Percentiles rank a stretch among this genome's conserved stretches.
Evolutionary conservation across 2,329 filamentous ascomycete genomes (phyloP).

Genomic region (Gaeumannomyces tritici): DNA sequence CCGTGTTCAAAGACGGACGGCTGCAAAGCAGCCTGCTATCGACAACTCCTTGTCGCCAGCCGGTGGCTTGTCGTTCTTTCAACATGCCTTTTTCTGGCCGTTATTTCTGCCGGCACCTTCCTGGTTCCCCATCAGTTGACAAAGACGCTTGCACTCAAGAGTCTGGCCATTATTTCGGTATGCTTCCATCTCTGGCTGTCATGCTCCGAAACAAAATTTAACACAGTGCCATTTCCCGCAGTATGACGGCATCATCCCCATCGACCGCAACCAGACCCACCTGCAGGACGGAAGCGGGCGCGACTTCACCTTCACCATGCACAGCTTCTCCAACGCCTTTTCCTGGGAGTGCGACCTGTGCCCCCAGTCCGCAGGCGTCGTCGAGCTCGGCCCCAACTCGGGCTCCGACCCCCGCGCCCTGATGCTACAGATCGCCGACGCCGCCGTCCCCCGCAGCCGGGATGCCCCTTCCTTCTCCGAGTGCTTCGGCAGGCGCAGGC

Average conservation of each 20-base stretch:
- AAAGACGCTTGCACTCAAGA: background rate
- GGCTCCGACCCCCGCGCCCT: background rate
- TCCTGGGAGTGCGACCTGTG: background rate
- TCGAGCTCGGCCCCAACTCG: slow-evolving; percentile 1
- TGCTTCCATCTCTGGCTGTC: background rate
- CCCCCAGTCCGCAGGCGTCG: slow-evolving; percentile 1
- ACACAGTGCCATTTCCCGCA: background rate
- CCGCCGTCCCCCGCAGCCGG: background rate
- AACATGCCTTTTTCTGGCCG: background rate
- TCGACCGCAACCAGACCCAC: background rate
- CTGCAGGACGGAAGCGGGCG: background rate
- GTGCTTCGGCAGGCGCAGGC: too few species aligned
- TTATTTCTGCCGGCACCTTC: slow-evolving; percentile 1
- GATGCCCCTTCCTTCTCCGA: background rate
- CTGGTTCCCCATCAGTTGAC: background rate
- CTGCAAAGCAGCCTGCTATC: background rate
- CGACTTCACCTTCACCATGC: background rate
- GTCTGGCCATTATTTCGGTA: slow-evolving; percentile 3
- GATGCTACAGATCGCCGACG: slow-evolving; percentile 2
- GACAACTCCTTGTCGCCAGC: background rate
- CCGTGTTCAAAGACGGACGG: background rate
- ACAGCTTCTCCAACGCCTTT: slow-evolving; percentile 4
- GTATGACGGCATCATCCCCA: slow-evolving; percentile 2
- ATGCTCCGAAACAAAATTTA: background rate
- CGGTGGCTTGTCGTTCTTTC: background rate